These are phyloP conservation scores for Benincasa hispida DNA, from an alignment of 306 rosid genomes.

Conservation along the genomic window DNA sequence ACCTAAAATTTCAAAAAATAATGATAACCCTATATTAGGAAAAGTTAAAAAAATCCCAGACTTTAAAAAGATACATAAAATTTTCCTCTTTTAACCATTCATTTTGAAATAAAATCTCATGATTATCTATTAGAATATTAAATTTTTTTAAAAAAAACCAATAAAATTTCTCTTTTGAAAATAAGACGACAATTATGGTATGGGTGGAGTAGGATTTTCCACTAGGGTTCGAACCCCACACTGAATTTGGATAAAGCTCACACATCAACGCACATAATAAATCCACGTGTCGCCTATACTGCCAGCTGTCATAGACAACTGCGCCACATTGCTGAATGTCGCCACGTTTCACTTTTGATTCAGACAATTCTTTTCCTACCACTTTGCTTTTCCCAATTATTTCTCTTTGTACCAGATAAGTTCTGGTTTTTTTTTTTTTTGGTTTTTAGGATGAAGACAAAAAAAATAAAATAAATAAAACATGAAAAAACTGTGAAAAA, in stretches of 20 bases:
- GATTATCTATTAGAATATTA: too few species aligned
- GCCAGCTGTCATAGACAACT: background rate
- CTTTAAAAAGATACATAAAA: too few species aligned
- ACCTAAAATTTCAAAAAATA: too few species aligned
- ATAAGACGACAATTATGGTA: too few species aligned
- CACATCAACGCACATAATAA: background rate
- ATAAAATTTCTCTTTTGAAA: too few species aligned
- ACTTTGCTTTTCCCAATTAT: background rate
- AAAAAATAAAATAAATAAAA: background rate
- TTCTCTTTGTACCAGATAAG: background rate
- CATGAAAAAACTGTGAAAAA: too few species aligned
- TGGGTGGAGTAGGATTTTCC: too few species aligned
- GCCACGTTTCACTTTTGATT: conserved; percentile 2
- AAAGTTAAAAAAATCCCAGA: too few species aligned
- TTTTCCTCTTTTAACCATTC: too few species aligned
- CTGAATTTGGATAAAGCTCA: background rate
- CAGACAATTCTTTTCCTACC: background rate
- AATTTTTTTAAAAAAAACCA: too few species aligned
- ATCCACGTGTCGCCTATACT: conserved; percentile 3
- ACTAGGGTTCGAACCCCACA: background rate
- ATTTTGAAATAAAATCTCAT: too few species aligned
- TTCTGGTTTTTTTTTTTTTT: background rate
- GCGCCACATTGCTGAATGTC: background rate
- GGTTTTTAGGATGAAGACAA: background rate
- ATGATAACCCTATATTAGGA: too few species aligned